Percentiles rank a stretch among this genome's conserved stretches.
These are phyloP conservation scores for Auriculariales sp. DNA, from an alignment of 768 basidiomycete genomes.

Conservation along the genomic window DNA sequence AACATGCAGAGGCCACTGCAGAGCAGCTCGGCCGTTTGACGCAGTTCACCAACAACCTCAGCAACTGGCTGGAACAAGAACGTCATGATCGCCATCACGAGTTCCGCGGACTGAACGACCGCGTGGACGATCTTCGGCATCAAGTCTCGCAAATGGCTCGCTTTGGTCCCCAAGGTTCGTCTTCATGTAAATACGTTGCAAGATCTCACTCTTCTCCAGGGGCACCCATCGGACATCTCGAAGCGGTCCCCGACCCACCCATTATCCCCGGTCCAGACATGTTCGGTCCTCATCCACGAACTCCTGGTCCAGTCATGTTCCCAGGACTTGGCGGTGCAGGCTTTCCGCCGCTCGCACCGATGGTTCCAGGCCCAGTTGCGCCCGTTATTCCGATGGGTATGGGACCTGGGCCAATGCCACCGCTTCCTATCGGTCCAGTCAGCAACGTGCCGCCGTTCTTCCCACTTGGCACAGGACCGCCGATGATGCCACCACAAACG, in stretches of 20 bases:
- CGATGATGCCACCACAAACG: too few relatives aligned
- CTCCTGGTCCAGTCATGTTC: too few relatives aligned
- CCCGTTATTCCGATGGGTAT: too few relatives aligned
- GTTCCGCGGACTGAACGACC: slow-evolving; percentile 46
- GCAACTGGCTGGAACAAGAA: slow-evolving; percentile 68
- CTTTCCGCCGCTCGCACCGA: too few relatives aligned
- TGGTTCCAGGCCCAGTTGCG: too few relatives aligned
- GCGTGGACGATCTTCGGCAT: slow-evolving; percentile 35
- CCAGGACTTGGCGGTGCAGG: too few relatives aligned
- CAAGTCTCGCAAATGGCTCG: neutral
- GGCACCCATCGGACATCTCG: neutral
- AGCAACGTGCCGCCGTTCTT: too few relatives aligned
- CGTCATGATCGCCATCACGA: slow-evolving; percentile 68
- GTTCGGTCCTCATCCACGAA: too few relatives aligned
- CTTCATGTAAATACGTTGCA: neutral
- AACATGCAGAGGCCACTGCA: neutral
- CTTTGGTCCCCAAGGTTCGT: neutral
- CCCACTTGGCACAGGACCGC: too few relatives aligned
- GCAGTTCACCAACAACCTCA: slow-evolving; percentile 59
- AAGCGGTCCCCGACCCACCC: neutral
- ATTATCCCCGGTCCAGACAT: neutral
- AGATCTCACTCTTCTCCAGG: too few relatives aligned
- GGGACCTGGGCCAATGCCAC: too few relatives aligned
- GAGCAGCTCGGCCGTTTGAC: slow-evolving; percentile 10
- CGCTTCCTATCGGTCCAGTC: too few relatives aligned